phyloP scores from a whole-genome alignment of 768 basidiomycete genomes.

The Pleurotus giganteus region DNA sequence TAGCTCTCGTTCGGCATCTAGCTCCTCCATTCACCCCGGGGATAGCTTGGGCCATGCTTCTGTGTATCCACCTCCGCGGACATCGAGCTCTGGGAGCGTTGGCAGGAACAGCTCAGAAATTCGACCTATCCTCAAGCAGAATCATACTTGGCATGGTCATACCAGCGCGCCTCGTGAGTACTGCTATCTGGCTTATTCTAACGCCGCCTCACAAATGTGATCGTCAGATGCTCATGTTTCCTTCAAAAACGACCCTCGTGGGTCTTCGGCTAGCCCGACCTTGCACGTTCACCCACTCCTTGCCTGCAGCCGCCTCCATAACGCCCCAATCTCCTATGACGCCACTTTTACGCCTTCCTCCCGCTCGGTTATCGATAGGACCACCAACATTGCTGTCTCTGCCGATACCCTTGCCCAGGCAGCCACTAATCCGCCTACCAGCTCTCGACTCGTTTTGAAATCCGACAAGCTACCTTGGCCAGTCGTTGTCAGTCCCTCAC shows the following conservation, averaged over 20 bases:
- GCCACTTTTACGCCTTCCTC: constrained; percentile 54
- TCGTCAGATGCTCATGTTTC: constrained; percentile 30
- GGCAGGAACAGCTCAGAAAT: constrained; percentile 29
- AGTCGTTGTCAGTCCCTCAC: constrained; percentile 43
- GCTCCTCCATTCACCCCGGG: constrained; percentile 43
- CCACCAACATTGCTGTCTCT: constrained; percentile 52
- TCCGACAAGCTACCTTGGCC: constrained; percentile 64
- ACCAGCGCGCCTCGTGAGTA: constrained; percentile 20
- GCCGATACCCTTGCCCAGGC: constrained; percentile 56
- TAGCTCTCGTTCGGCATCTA: constrained; percentile 53
- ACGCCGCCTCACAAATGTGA: constrained; percentile 2
- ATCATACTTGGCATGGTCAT: constrained; percentile 43
- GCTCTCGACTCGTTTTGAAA: constrained; percentile 42
- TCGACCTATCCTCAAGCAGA: constrained; percentile 46
- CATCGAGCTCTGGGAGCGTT: constrained; percentile 38
- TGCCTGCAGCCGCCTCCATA: constrained; percentile 51
- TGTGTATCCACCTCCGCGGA: constrained; percentile 32
- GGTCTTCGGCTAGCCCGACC: constrained; percentile 32
- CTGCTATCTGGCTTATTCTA: constrained; percentile 5
- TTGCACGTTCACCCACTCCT: constrained; percentile 65
- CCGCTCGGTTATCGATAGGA: constrained; percentile 54
- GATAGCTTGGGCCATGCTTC: constrained; percentile 26
- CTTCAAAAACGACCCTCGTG: constrained; percentile 17
- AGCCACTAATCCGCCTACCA: constrained; percentile 57
- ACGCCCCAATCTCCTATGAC: constrained; percentile 64